Evolutionary conservation across 345 rosid species (phyloP).

Genomic region (Trapa incisa): DNA sequence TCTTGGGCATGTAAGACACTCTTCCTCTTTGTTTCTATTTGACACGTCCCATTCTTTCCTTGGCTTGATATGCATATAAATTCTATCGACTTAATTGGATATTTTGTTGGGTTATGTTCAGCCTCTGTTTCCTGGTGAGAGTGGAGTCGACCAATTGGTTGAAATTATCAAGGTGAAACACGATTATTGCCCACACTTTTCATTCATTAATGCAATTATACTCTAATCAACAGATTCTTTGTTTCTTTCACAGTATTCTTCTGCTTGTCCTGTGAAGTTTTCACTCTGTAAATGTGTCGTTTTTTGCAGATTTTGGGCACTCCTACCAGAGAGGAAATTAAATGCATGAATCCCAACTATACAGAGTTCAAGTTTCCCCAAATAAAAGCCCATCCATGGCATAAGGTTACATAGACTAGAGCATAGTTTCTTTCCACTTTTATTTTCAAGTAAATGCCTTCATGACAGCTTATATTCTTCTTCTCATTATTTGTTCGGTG

Average conservation of each 20-base stretch:
- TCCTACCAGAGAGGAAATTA: conserved; percentile 21
- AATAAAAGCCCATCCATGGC: conserved; percentile 23
- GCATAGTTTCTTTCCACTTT: neutral
- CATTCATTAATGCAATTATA: neutral
- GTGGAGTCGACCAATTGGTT: conserved; percentile 19
- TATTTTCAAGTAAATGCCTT: neutral
- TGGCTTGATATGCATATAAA: neutral
- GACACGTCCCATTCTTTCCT: neutral
- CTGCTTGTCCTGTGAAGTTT: conserved; percentile 1
- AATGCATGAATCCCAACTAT: conserved; percentile 22
- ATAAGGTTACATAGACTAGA: conserved; percentile 10
- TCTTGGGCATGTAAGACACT: conserved; percentile 12
- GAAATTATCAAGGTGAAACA: conserved; percentile 17
- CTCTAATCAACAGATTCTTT: neutral
- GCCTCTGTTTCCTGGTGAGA: conserved; percentile 22
- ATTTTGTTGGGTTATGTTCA: neutral
- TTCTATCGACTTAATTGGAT: neutral
- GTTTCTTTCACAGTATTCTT: neutral
- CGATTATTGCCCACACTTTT: neutral
- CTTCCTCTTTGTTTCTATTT: neutral
- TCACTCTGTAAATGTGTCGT: neutral
- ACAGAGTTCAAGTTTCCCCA: conserved; percentile 20
- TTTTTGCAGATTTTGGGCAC: conserved; percentile 17
- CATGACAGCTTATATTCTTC: neutral
- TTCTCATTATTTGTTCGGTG: neutral